phyloP scores from a whole-genome alignment of 2,329 filamentous ascomycete species.

The Amauroascus niger region DNA sequence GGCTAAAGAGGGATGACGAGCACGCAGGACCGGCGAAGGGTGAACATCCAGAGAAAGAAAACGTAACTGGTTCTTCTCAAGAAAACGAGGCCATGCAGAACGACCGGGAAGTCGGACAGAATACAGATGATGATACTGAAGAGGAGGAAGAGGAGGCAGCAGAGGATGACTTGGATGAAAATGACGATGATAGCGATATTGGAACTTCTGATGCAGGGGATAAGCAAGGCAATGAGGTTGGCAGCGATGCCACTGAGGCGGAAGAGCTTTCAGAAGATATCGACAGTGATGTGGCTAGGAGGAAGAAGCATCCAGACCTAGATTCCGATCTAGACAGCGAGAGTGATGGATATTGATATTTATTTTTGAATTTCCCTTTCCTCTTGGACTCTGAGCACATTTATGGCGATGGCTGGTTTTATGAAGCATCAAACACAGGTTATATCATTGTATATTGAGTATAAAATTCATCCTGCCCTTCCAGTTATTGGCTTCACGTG shows the following conservation, averaged over 20 bases:
- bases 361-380: not conserved
- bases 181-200: not conserved
- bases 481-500: no score
- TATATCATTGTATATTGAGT: not conserved
- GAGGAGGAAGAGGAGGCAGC: conserved; percentile 20
- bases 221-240: conserved; percentile 7
- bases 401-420: not conserved
- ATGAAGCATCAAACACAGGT: not conserved
- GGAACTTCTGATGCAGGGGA: conserved; percentile 15
- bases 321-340: conserved; percentile 32
- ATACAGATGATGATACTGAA: conserved; percentile 20
- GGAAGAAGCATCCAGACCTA: conserved; percentile 23
- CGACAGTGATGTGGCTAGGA: conserved; percentile 19
- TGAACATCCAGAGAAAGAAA: no score
- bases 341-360: conserved; percentile 10
- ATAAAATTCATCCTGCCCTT: not conserved
- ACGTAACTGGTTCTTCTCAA: conserved; percentile 1
- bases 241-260: conserved; percentile 14
- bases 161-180: conserved; percentile 21
- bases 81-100: conserved; percentile 10
- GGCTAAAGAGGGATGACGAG: conserved; percentile 20
- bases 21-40: not conserved
- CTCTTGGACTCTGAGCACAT: not conserved
- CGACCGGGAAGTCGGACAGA: conserved; percentile 11
- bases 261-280: conserved; percentile 16